Evolutionary conservation across 106 monocot genomes (phyloP), one percentile per base, ranked within the genome.

Genomic region (Allium fistulosum): DNA sequence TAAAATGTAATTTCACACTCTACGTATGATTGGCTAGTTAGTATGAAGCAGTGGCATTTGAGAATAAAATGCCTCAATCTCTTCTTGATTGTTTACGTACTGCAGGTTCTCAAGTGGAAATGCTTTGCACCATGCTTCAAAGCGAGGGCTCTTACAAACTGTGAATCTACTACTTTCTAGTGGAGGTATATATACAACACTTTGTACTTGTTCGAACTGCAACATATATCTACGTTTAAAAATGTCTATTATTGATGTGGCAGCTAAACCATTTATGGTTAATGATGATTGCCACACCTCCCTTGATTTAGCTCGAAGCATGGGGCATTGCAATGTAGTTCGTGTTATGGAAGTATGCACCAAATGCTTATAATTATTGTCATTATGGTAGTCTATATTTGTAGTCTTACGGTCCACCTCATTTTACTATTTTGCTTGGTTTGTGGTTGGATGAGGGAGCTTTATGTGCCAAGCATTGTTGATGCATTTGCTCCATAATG

Each of bases 261-360:
- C 80, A 92, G 92, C 87, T 66, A 90, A 87, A 72, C 86, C 92
- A 57, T 80, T 83, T 12, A 68, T 77, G 64, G 73, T 84, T 80
- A 97, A 97, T 74, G 89, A 87, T 71, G 92, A 86, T 75, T 92
- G 86, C 49, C 69, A 85, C 46, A 97, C 92, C n/a, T 71, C 97
- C 14, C 88, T 97, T 72, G 97, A 97, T 65, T 62, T 92, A 76
- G 92, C 97, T 28, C 89, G 92, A 83, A 74, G 72, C 46, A 97
- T 86, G 66, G 82, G 86, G 11, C n/a, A n/a, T n/a, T n/a, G n/a
- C n/a, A n/a, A n/a, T n/a, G n/a, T n/a, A n/a, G n/a, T n/a, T n/a
- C n/a, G n/a, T n/a, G n/a, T n/a, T n/a, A n/a, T n/a, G n/a, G n/a
- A n/a, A n/a, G n/a, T n/a, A n/a, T n/a, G n/a, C n/a, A n/a, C n/a